Evolutionary conservation across 768 basidiomycete genomes (phyloP).

Genomic region (Rhodotorula toruloides): DNA sequence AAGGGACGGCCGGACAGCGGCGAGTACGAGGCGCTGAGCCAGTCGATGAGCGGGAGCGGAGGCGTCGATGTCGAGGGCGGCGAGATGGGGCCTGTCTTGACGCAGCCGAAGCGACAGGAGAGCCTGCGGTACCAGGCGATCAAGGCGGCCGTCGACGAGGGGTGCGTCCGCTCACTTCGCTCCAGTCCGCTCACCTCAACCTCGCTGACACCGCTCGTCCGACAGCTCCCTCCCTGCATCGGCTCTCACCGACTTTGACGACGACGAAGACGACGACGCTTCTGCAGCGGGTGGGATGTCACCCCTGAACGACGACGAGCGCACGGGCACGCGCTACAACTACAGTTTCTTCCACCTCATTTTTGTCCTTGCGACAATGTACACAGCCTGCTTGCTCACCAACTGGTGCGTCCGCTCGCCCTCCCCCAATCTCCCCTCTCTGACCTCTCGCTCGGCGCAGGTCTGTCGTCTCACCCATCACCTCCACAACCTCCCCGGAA

Average conservation of each 20-base stretch:
- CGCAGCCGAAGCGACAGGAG: slow-evolving; percentile 31
- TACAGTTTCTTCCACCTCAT: slow-evolving; percentile 99
- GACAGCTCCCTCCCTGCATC: slow-evolving; percentile 83
- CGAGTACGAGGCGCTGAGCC: slow-evolving; percentile 58
- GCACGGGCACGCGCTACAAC: slow-evolving; percentile 87
- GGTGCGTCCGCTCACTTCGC: slow-evolving; percentile 53
- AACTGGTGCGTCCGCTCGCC: slow-evolving; percentile 68
- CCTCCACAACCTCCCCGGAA: not conserved
- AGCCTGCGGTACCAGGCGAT: slow-evolving; percentile 64
- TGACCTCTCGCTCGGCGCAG: slow-evolving; percentile 28
- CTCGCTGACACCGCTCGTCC: not conserved
- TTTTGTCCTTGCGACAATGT: slow-evolving; percentile 93
- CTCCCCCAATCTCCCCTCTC: not conserved
- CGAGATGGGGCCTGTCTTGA: slow-evolving; percentile 60
- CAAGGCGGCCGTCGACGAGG: slow-evolving; percentile 90
- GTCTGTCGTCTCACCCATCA: slow-evolving; percentile 45
- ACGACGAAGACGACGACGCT: slow-evolving; percentile 59
- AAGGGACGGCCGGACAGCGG: slow-evolving; percentile 46
- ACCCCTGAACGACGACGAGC: slow-evolving; percentile 70
- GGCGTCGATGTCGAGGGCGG: slow-evolving; percentile 52
- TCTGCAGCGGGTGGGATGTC: slow-evolving; percentile 50
- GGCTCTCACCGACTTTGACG: slow-evolving; percentile 55
- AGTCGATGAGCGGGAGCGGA: slow-evolving; percentile 39
- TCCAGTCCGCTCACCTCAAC: not conserved
- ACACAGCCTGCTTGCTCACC: slow-evolving; percentile 91